Percentiles rank a stretch among this genome's conserved stretches.
phyloP scores from a whole-genome alignment of 495 filamentous ascomycete species.

The Filosporella fistucella region DNA sequence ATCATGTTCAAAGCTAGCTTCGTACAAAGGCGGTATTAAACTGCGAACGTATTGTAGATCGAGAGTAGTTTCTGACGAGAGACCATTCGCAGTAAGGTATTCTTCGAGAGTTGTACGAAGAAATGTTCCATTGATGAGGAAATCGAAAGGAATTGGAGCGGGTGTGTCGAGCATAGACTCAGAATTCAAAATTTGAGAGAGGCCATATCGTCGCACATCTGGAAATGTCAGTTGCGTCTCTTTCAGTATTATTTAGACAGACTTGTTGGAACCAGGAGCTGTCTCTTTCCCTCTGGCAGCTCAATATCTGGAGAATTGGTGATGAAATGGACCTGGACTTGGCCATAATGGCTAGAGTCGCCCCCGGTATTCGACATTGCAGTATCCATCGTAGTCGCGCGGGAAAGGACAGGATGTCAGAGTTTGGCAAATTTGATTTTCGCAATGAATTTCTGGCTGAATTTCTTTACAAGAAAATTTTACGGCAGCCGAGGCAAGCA shows the following conservation, averaged over 20 bases:
- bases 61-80: constrained; percentile 80
- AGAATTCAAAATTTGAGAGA: constrained; percentile 91
- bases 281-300: constrained; percentile 47
- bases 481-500: too few relatives aligned
- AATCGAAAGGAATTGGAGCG: constrained; percentile 87
- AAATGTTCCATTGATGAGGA: constrained; percentile 88
- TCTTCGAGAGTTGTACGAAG: constrained; percentile 84
- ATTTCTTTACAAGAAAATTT: too few relatives aligned
- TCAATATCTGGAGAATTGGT: constrained; percentile 52
- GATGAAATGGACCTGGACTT: constrained; percentile 53
- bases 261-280: constrained; percentile 48
- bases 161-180: constrained; percentile 68
- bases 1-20: constrained; percentile 88
- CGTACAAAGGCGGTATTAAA: constrained; percentile 78
- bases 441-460: too few relatives aligned
- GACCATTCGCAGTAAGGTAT: constrained; percentile 78
- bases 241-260: constrained; percentile 16
- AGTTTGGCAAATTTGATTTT: too few relatives aligned
- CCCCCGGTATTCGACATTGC: constrained; percentile 8
- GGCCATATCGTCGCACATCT: constrained; percentile 84
- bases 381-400: too few relatives aligned
- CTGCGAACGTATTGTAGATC: constrained; percentile 91
- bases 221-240: constrained; percentile 1
- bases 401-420: too few relatives aligned
- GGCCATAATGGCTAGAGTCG: constrained; percentile 18